phyloP scores from a whole-genome alignment of 2,329 filamentous ascomycete species.

The Curvularia sp. region DNA sequence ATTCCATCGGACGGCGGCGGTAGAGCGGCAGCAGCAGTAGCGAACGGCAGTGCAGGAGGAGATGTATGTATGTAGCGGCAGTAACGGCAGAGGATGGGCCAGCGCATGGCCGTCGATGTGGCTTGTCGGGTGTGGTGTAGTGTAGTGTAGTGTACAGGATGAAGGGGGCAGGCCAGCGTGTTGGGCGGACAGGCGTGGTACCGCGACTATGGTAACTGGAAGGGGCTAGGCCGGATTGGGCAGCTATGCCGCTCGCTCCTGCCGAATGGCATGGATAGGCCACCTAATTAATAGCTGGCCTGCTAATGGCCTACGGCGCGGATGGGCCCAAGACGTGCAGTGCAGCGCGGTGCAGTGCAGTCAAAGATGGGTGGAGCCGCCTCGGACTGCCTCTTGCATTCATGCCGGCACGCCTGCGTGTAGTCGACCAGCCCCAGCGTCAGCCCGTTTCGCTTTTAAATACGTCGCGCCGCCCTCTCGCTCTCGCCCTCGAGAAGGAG shows the following conservation, averaged over 20 bases:
- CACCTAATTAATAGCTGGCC: constrained; percentile 30
- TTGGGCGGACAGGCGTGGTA: constrained; percentile 16
- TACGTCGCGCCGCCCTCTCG: constrained; percentile 28
- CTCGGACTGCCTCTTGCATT: constrained; percentile 23
- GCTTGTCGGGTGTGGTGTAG: neutral
- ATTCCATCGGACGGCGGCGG: neutral
- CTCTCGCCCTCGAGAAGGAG: constrained; percentile 31
- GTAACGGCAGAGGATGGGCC: too few relatives aligned
- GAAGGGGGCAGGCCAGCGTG: neutral
- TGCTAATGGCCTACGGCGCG: constrained; percentile 30
- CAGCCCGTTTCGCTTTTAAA: constrained; percentile 36
- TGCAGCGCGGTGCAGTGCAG: too few relatives aligned
- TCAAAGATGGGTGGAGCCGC: constrained; percentile 30
- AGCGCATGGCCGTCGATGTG: neutral
- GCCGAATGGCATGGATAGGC: constrained; percentile 25
- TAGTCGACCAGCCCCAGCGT: constrained; percentile 27
- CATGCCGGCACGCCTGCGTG: constrained; percentile 22
- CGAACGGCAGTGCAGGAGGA: constrained; percentile 8
- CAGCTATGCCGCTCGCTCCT: constrained; percentile 7
- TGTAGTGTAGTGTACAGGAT: neutral
- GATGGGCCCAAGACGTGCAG: constrained; percentile 29
- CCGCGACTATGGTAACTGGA: constrained; percentile 33
- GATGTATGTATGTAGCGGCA: too few relatives aligned
- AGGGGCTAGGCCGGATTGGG: constrained; percentile 20
- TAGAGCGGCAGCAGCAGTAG: neutral